These are phyloP conservation scores for Ascochyta clinopodiicola DNA, from an alignment of 2,329 filamentous ascomycete species.

Conservation along the genomic window DNA sequence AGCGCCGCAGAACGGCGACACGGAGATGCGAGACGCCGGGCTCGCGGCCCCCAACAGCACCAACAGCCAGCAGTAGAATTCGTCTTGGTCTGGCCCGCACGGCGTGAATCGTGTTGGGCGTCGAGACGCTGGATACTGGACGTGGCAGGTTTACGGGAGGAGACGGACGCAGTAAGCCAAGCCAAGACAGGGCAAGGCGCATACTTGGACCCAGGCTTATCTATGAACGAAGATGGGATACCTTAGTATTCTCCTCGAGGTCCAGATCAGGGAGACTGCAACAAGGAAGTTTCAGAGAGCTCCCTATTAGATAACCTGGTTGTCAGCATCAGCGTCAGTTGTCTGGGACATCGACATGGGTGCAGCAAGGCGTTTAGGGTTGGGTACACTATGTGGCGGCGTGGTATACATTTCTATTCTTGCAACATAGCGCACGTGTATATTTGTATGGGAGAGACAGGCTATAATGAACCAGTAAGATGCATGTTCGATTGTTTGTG, in stretches of 20 bases:
- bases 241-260: too few species aligned
- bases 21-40: constrained; percentile 50
- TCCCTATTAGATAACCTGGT: neutral
- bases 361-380: constrained; percentile 9
- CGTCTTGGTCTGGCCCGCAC: neutral
- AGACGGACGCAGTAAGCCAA: neutral
- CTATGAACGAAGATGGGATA: too few species aligned
- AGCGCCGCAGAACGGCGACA: constrained; percentile 47
- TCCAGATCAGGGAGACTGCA: too few species aligned
- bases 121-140: neutral
- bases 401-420: neutral
- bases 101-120: neutral
- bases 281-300: too few species aligned
- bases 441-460: neutral
- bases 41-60: constrained; percentile 46
- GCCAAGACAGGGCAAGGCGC: neutral
- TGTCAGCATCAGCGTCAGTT: too few species aligned
- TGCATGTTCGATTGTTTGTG: neutral
- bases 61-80: constrained; percentile 39
- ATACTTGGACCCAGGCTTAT: neutral
- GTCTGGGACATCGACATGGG: neutral
- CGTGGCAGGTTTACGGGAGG: neutral
- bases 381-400: neutral
- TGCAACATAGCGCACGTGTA: neutral
- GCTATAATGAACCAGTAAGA: neutral